Base-by-base conservation (phyloP, 116 monocot species). In the Zostera marina region DNA sequence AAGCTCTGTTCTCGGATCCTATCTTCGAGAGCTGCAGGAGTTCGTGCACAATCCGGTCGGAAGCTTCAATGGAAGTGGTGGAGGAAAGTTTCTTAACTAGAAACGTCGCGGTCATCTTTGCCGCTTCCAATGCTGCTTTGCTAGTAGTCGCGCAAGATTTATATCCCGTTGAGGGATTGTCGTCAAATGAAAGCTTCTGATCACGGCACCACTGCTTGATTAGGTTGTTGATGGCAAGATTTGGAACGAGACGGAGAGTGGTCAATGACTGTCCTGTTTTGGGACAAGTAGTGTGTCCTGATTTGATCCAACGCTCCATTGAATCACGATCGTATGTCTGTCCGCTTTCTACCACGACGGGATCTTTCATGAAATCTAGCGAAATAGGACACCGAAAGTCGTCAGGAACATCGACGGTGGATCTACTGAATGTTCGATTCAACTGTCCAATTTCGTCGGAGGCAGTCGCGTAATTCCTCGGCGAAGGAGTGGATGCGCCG, bases 341-440 rank as follows among this genome's bases (percentile, higher is more conserved):
- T 4, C 96, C 96, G 55, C 77, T 96, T 2, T 85, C 77, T 45
- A 73, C 89, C 41, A 96, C 85, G 43, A 96, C 85, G 3, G 89
- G 96, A 47, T 89, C 96, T 19, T 54, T 74, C 96, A 96, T 96
- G 24, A 89, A 58, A 9, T 85, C 96, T 24, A 96, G 82, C 9
- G 96, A 68, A 52, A 96, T 85, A 10, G 94, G 89, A 76, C 96
- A 89, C 26, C 80, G 75, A 74, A 89, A 89, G 45, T 96, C 96
- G 8, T 59, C 63, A 10, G 89, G 89, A 13, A 79, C 62, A 15
- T 46, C 22, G 46, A 49, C 21, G 10, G 76, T 81, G 9, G 48
- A 38, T 44, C 21, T 44, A 26, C 63, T 45, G 24, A 44, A 44
- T 12, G 23, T 47, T 46, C 46, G 26, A 26, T 19, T 61, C 26